Conservation (phyloP, 2,329 filamentous ascomycete species). For the Biscogniauxia sp. region DNA sequence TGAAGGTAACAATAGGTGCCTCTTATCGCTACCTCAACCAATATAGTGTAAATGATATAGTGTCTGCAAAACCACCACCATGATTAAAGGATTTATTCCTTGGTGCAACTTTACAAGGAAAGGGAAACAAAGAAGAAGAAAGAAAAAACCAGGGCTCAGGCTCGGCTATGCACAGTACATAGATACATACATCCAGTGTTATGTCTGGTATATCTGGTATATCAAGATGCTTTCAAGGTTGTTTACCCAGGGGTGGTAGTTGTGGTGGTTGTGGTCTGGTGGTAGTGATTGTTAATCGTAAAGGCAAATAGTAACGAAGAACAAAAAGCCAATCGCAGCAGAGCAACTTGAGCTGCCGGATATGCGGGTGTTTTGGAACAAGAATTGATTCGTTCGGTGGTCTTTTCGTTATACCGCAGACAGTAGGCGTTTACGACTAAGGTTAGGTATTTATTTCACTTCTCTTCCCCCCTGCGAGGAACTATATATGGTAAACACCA, state of each 20-base stretch:
- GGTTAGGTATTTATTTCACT: not conserved
- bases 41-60: too few species aligned
- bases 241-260: not conserved
- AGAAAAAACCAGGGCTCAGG: too few species aligned
- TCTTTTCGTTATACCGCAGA: not conserved
- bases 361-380: not conserved
- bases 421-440: not conserved
- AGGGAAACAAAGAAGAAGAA: too few species aligned
- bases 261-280: too few species aligned
- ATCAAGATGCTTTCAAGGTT: not conserved
- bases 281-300: not conserved
- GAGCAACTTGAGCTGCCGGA: not conserved
- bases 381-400: not conserved
- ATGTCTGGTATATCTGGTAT: too few species aligned
- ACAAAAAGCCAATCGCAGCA: not conserved
- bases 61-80: too few species aligned
- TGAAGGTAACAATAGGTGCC: too few species aligned
- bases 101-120: too few species aligned
- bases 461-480: not conserved
- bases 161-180: too few species aligned
- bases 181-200: too few species aligned
- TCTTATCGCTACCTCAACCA: too few species aligned
- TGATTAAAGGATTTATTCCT: too few species aligned
- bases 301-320: not conserved
- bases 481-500: not conserved